Base-by-base conservation (phyloP, 2,329 filamentous ascomycete species). In the Ophiostoma sp. region DNA sequence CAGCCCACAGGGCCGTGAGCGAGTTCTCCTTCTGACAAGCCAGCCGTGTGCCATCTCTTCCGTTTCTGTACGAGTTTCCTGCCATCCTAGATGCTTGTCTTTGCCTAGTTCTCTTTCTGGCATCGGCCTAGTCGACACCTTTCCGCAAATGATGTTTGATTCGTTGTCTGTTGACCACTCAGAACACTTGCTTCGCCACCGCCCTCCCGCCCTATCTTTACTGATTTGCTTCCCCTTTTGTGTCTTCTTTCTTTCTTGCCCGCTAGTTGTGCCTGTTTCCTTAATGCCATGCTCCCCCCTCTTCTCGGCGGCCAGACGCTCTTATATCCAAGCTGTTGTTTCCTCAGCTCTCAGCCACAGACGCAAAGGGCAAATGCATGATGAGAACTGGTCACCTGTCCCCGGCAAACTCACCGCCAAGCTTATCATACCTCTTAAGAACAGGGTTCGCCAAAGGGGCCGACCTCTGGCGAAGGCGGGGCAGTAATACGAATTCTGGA, bases 111-210 rank as follows among this genome's bases (percentile, higher is more conserved):
- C 60, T 44, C 62, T 27, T 64, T 64, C 62, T 27, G 41, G 4
- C 62, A 64, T 64, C 62, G 18, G 62, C 40, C 41, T 12, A 27
- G 40, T 64, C 14, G 62, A 27, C 18, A 42, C 18, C 18, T 41
- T 44, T n/a, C 18, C 38, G 27, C 27, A 27, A 36, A 9, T 47
- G 18, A 42, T 64, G 18, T 16, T 12, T 64, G 62, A 64, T 64
- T 64, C 60, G 60, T 44, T 36, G 9, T 16, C n/a, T 27, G 16
- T 27, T 45, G 40, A 64, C 62, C 62, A 64, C 62, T 27, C 62
- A 44, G 60, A 42, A 41, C 49, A 27, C 49, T 62, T 45, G 41
- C 62, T 64, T 64, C 62, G 62, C 62, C 62, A 64, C 62, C 14
- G 40, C 38, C 16, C 12, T 18, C 55, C 27, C 14, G 27, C 38